Evolutionary conservation across 202 grass and related monocot species (phyloP).

Genomic region (Zoysia matrella): DNA sequence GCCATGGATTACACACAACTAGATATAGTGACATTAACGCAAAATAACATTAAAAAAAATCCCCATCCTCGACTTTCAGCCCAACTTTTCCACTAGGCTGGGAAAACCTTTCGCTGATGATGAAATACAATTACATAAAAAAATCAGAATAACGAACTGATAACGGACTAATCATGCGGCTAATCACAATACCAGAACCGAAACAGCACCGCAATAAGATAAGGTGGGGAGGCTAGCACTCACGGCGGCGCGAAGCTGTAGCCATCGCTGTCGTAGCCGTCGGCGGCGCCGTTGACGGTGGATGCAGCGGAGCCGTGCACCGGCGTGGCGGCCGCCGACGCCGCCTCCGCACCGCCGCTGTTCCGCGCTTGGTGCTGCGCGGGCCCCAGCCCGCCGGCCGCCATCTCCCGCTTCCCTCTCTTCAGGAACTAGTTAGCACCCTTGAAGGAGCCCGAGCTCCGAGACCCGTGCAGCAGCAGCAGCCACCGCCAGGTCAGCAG

Average conservation of each 20-base stretch:
- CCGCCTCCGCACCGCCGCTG: conserved; percentile 29
- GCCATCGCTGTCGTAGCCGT: conserved; percentile 96
- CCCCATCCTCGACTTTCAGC: not conserved
- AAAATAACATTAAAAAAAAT: conserved; percentile 14
- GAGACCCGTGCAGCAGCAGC: conserved; percentile 18
- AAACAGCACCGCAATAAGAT: not conserved
- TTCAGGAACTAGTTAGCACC: not conserved
- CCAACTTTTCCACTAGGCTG: conserved; percentile 26
- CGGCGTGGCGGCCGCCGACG: conserved; percentile 47
- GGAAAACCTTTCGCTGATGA: conserved; percentile 33
- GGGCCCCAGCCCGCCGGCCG: conserved; percentile 47
- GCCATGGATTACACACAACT: conserved; percentile 30
- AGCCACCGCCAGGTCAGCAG: conserved; percentile 27
- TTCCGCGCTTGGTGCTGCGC: conserved; percentile 47
- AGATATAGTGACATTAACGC: conserved; percentile 28
- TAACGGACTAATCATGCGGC: not conserved
- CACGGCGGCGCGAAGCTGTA: conserved; percentile 94
- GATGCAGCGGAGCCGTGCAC: conserved; percentile 55
- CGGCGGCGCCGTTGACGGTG: conserved; percentile 46
- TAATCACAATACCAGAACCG: not conserved
- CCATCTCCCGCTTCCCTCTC: conserved; percentile 46
- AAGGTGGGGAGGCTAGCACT: conserved; percentile 34
- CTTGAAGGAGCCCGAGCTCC: not conserved
- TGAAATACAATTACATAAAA: conserved; percentile 18
- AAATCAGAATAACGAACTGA: not conserved